These are phyloP conservation scores for Malassezia globosa DNA, from an alignment of 1,284 basidiomycete species.

Conservation along the genomic window DNA sequence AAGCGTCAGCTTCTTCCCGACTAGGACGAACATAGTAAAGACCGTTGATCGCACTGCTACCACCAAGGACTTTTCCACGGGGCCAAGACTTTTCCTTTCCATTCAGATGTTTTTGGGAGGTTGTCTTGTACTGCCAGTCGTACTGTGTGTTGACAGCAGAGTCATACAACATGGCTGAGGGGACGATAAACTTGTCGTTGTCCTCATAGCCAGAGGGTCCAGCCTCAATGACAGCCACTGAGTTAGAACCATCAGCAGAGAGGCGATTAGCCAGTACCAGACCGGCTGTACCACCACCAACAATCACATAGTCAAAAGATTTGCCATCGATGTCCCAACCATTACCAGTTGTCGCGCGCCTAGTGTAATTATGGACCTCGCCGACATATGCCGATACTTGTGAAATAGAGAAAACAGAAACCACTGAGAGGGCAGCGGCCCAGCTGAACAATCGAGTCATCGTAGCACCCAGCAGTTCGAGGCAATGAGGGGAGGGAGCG, in stretches of 20 bases:
- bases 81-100: slow-evolving; percentile 30
- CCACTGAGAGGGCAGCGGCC: not conserved
- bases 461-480: too few species aligned
- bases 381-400: not conserved
- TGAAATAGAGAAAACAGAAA: not conserved
- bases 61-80: slow-evolving; percentile 50
- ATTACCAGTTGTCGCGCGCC: slow-evolving; percentile 12
- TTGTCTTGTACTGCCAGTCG: slow-evolving; percentile 32
- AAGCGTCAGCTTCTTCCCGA: slow-evolving; percentile 30
- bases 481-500: not conserved
- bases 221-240: slow-evolving; percentile 58
- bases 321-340: slow-evolving; percentile 16
- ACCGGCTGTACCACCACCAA: slow-evolving; percentile 86
- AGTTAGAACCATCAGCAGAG: slow-evolving; percentile 54
- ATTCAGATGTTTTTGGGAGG: slow-evolving; percentile 15
- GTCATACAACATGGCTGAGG: slow-evolving; percentile 23
- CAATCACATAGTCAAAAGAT: slow-evolving; percentile 63
- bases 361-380: not conserved
- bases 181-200: slow-evolving; percentile 19
- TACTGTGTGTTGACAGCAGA: slow-evolving; percentile 20
- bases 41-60: slow-evolving; percentile 50
- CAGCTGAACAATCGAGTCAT: slow-evolving; percentile 4
- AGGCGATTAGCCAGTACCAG: slow-evolving; percentile 78
- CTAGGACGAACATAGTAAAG: slow-evolving; percentile 40
- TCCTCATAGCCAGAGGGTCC: slow-evolving; percentile 45